Evolutionary conservation across 2,329 filamentous ascomycete species (phyloP).

Genomic region (Geosmithia flava): DNA sequence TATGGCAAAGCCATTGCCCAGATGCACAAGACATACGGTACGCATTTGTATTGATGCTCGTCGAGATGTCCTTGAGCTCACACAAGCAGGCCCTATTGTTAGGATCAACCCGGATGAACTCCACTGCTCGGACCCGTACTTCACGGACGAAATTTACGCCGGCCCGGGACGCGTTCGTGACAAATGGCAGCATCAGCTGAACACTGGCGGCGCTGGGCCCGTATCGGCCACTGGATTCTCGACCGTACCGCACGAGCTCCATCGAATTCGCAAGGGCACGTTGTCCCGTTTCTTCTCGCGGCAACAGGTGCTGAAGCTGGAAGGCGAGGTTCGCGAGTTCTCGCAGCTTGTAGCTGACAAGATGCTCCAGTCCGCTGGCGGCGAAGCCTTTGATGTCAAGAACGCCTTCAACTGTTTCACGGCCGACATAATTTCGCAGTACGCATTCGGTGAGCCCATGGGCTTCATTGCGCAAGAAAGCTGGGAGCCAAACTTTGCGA

Average conservation of each 20-base stretch:
- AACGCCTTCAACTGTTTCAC: slow-evolving; percentile 25
- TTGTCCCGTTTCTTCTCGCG: slow-evolving; percentile 21
- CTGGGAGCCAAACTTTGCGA: slow-evolving; percentile 23
- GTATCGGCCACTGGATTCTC: slow-evolving; percentile 9
- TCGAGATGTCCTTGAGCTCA: not conserved
- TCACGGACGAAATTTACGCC: slow-evolving; percentile 24
- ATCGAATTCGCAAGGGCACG: slow-evolving; percentile 16
- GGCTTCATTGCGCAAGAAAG: slow-evolving; percentile 14
- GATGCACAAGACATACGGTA: slow-evolving; percentile 25
- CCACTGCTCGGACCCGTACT: slow-evolving; percentile 20
- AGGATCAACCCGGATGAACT: slow-evolving; percentile 24
- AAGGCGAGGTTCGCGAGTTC: slow-evolving; percentile 11
- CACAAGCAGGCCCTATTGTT: slow-evolving; percentile 18
- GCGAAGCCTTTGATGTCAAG: slow-evolving; percentile 17
- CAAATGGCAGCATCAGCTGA: slow-evolving; percentile 12
- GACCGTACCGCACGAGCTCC: slow-evolving; percentile 16
- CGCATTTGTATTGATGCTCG: not conserved
- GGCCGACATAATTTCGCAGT: slow-evolving; percentile 23
- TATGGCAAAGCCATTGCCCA: slow-evolving; percentile 19
- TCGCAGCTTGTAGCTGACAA: slow-evolving; percentile 14
- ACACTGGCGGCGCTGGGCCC: slow-evolving; percentile 9
- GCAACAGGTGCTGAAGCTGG: slow-evolving; percentile 13
- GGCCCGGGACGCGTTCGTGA: slow-evolving; percentile 13
- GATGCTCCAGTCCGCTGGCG: slow-evolving; percentile 12
- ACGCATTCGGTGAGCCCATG: slow-evolving; percentile 22